Conservation (phyloP, 2,329 filamentous ascomycete species). For the Phoma sp. region DNA sequence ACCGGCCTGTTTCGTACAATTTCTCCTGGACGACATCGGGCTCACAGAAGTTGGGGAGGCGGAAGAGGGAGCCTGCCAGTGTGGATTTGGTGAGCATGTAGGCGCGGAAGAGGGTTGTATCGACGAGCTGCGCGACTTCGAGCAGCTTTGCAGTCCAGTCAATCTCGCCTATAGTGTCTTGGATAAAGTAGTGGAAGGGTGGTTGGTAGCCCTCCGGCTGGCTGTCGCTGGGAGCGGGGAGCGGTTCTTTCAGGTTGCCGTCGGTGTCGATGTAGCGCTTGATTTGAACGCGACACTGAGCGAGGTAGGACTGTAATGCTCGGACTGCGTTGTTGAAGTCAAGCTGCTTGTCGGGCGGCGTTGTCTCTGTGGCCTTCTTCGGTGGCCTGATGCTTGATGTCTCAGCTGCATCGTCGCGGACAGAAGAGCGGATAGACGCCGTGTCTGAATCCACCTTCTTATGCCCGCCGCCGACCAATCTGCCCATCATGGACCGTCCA, state of each 20-base stretch:
- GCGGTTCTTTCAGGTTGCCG: constrained; percentile 64
- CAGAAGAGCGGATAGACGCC: constrained; percentile 67
- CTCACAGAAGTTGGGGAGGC: constrained; percentile 96
- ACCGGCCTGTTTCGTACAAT: constrained; percentile 84
- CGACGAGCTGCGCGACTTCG: constrained; percentile 81
- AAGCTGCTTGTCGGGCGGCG: constrained; percentile 57
- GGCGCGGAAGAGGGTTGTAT: constrained; percentile 91
- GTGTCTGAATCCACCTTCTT: constrained; percentile 59
- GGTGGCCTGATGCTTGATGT: constrained; percentile 58
- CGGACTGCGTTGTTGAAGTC: constrained; percentile 81
- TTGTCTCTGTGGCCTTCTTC: constrained; percentile 54
- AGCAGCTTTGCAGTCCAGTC: constrained; percentile 76
- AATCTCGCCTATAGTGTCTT: constrained; percentile 35
- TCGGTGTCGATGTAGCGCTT: constrained; percentile 68
- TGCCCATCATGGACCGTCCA: constrained; percentile 56
- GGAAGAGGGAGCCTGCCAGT: constrained; percentile 87
- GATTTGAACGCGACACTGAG: constrained; percentile 76
- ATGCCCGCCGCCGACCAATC: constrained; percentile 53
- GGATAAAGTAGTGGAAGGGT: constrained; percentile 54
- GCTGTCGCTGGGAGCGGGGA: constrained; percentile 56
- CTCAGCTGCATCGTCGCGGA: constrained; percentile 64
- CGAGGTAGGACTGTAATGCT: constrained; percentile 86
- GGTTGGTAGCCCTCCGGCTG: constrained; percentile 49
- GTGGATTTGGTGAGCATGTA: constrained; percentile 93
- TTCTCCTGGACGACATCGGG: constrained; percentile 94